A percentile compares a stretch with the other conserved stretches of the same genome.
Evolutionary conservation across 495 filamentous ascomycete species (phyloP).

Genomic region (Podospora pseudoanserina): DNA sequence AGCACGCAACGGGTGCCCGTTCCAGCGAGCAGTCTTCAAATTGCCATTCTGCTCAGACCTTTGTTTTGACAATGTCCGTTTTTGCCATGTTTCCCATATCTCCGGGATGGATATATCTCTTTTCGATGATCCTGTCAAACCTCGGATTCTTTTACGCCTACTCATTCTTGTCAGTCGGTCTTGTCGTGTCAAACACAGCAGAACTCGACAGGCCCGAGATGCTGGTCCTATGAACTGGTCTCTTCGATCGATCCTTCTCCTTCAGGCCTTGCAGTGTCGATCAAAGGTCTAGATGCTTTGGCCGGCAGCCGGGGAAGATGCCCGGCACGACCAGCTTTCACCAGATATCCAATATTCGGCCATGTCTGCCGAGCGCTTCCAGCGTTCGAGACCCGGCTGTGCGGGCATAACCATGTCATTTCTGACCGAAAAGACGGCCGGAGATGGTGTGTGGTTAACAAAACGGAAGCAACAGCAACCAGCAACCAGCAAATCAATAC

Average conservation of each 20-base stretch:
- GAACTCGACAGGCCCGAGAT: neutral
- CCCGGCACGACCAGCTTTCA: neutral
- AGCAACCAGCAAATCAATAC: neutral
- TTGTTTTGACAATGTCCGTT: neutral
- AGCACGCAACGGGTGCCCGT: conserved; percentile 8
- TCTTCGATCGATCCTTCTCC: neutral
- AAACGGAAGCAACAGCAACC: neutral
- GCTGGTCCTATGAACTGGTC: neutral
- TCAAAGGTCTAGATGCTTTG: neutral
- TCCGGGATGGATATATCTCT: neutral
- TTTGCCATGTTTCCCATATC: neutral
- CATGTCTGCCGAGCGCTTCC: neutral
- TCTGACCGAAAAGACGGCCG: neutral
- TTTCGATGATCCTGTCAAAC: no score
- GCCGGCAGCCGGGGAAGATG: neutral
- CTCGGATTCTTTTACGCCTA: no score
- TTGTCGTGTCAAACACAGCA: neutral
- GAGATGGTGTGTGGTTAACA: conserved; percentile 6
- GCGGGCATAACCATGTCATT: neutral
- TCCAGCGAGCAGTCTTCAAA: conserved; percentile 6
- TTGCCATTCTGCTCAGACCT: neutral
- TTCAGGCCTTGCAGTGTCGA: neutral
- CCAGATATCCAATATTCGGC: neutral
- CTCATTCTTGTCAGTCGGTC: neutral
- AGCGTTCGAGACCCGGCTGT: neutral